Evolutionary conservation across 352 stramenopile species (phyloP).

Genomic region (Globisporangium irregulare): DNA sequence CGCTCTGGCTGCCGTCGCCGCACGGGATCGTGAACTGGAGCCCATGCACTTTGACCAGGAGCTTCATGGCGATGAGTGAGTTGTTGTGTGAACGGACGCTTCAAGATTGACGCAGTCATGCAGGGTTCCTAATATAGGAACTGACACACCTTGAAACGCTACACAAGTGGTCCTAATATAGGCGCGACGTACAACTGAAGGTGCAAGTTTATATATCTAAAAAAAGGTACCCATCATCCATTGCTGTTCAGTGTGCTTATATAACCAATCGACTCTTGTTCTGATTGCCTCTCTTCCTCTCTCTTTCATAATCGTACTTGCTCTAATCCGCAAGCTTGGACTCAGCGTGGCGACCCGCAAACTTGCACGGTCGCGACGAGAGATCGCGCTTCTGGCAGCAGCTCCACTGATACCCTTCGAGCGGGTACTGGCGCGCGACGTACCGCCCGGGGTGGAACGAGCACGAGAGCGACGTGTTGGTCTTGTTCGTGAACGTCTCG

Average conservation of each 20-base stretch:
- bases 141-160: too few relatives aligned
- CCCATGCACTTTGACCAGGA: slow-evolving; percentile 66
- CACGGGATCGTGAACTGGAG: slow-evolving; percentile 73
- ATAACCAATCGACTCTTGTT: background rate
- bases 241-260: background rate
- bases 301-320: background rate
- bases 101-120: background rate
- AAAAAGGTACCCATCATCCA: background rate
- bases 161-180: too few relatives aligned
- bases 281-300: background rate
- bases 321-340: slow-evolving; percentile 55
- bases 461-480: slow-evolving; percentile 77
- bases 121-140: background rate
- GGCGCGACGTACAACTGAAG: too few relatives aligned
- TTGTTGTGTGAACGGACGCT: slow-evolving; percentile 1
- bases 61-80: slow-evolving; percentile 33
- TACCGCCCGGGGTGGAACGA: slow-evolving; percentile 76
- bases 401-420: slow-evolving; percentile 82
- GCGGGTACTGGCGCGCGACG: slow-evolving; percentile 70
- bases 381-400: slow-evolving; percentile 82
- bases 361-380: slow-evolving; percentile 75
- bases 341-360: slow-evolving; percentile 70
- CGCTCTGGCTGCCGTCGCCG: slow-evolving; percentile 67
- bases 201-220: background rate
- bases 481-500: slow-evolving; percentile 80